Conservation (phyloP, 139 green algal genomes). For the Marvania coccoides region DNA sequence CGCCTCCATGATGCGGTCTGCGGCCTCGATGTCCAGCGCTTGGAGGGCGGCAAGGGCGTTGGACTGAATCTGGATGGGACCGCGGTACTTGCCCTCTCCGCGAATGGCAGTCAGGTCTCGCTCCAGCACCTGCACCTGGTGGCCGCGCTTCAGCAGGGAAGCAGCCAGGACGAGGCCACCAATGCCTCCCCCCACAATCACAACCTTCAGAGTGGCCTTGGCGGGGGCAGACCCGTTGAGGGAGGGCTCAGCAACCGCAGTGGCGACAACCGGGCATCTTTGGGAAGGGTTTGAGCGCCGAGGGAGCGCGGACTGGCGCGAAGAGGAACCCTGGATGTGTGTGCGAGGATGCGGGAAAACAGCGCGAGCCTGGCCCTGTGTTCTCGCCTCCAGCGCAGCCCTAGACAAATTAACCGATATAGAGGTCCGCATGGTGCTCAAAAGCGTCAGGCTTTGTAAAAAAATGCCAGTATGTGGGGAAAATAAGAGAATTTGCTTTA, state of each 20-base stretch:
- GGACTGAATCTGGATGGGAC: slow-evolving; percentile 87
- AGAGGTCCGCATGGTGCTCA: no score
- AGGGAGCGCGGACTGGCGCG: no score
- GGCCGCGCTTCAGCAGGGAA: slow-evolving; percentile 72
- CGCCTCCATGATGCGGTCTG: slow-evolving; percentile 50
- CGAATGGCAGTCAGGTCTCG: slow-evolving; percentile 87
- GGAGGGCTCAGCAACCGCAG: not conserved
- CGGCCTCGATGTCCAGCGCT: slow-evolving; percentile 65
- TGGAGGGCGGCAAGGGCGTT: slow-evolving; percentile 84
- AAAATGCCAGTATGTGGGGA: no score
- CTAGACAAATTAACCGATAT: no score
- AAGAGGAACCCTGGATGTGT: no score
- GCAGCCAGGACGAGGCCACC: slow-evolving; percentile 82
- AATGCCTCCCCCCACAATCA: slow-evolving; percentile 83
- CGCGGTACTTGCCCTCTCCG: slow-evolving; percentile 89
- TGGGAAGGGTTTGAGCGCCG: no score
- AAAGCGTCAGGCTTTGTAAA: no score
- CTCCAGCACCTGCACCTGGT: slow-evolving; percentile 78
- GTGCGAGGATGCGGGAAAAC: no score
- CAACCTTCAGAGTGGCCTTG: slow-evolving; percentile 30
- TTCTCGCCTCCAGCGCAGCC: no score
- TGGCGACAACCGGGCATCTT: not conserved
- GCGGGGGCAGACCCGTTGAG: not conserved
- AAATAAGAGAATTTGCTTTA: no score
- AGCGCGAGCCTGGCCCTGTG: no score